Percentiles rank a stretch among this genome's conserved stretches.
Conservation (phyloP, 129 eudicot species). For the Tanacetum coccineum region DNA sequence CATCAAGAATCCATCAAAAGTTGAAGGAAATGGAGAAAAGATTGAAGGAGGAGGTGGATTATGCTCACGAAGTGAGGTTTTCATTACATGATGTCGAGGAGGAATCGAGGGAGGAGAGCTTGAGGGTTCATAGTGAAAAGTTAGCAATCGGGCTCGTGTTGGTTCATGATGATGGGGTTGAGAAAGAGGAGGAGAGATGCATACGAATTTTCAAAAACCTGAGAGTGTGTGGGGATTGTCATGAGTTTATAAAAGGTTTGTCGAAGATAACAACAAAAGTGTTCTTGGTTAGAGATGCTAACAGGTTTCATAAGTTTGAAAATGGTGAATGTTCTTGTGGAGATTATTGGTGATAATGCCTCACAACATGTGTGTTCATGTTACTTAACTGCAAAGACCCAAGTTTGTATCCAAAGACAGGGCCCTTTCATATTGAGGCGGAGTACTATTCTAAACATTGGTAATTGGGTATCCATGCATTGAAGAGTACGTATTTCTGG, state of each 20-base stretch:
- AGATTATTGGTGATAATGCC: too few species aligned
- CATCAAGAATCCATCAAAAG: conserved; percentile 42
- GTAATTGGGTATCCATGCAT: background rate
- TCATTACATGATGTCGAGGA: conserved; percentile 69
- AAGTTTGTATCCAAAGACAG: too few species aligned
- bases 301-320: too few species aligned
- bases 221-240: conserved; percentile 28
- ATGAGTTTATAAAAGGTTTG: too few species aligned
- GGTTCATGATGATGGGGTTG: conserved; percentile 40
- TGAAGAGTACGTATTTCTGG: conserved; percentile 1
- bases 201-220: conserved; percentile 55
- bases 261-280: too few species aligned
- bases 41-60: conserved; percentile 61
- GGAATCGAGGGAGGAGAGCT: conserved; percentile 62
- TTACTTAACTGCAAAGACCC: background rate
- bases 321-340: too few species aligned
- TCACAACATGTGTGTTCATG: conserved; percentile 3
- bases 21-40: conserved; percentile 51
- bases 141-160: conserved; percentile 66
- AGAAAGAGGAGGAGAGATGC: conserved; percentile 35
- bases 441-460: background rate
- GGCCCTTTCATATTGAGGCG: background rate
- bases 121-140: conserved; percentile 72
- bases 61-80: conserved; percentile 50
- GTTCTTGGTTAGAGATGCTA: too few species aligned